These are phyloP conservation scores for Naegleria lovaniensis DNA, from an alignment of 208 protist species.

Conservation along the genomic window DNA sequence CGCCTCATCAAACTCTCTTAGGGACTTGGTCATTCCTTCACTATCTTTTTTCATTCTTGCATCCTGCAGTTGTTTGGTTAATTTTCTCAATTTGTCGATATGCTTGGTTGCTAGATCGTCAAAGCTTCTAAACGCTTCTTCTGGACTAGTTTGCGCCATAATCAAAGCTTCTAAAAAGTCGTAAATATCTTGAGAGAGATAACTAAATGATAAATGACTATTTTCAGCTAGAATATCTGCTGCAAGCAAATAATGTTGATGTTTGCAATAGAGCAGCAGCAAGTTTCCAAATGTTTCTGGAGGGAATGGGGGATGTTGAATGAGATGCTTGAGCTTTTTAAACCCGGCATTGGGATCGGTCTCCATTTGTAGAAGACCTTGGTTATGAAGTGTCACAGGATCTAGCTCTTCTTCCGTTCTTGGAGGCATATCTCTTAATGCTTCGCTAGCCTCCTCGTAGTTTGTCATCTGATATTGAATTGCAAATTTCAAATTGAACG, in stretches of 20 bases:
- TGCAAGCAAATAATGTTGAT: constrained; percentile 89
- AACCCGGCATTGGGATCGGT: constrained; percentile 83
- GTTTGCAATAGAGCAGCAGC: constrained; percentile 91
- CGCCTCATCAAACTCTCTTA: constrained; percentile 81
- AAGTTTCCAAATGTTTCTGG: constrained; percentile 94
- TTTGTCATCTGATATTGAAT: constrained; percentile 91
- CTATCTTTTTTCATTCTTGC: constrained; percentile 74
- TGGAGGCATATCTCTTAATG: constrained; percentile 91
- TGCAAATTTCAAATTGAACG: constrained; percentile 94
- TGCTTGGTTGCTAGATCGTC: constrained; percentile 86
- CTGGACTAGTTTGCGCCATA: constrained; percentile 81
- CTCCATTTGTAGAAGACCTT: constrained; percentile 92
- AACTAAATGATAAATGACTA: constrained; percentile 81
- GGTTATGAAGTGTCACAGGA: constrained; percentile 93
- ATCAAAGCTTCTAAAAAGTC: constrained; percentile 90
- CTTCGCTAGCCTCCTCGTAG: constrained; percentile 74
- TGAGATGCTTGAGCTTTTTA: constrained; percentile 90
- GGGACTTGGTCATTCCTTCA: constrained; percentile 62
- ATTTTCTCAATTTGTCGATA: constrained; percentile 82
- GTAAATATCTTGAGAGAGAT: constrained; percentile 81
- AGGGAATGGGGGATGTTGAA: constrained; percentile 87
- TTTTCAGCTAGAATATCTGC: constrained; percentile 90
- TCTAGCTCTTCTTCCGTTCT: constrained; percentile 88
- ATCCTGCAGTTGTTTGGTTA: constrained; percentile 89
- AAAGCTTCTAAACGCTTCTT: constrained; percentile 91